phyloP scores from a whole-genome alignment of 306 rosid species.

The Ormosia emarginata region DNA sequence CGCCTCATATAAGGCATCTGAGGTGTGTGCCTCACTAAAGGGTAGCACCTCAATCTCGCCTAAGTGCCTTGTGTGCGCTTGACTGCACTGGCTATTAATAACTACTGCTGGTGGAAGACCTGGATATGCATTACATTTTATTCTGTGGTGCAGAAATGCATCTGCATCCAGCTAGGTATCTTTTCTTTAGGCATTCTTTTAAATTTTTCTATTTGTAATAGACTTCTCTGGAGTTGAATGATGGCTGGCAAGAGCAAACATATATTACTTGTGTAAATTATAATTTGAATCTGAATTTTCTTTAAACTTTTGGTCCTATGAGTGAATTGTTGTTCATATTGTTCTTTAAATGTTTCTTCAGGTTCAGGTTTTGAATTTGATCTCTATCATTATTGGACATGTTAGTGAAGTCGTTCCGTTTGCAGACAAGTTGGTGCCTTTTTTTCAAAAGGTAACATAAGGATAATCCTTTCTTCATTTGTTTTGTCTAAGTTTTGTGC shows the following conservation, averaged over 20 bases:
- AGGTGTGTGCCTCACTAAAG: not conserved
- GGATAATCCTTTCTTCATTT: not conserved
- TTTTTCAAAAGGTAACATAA: slow-evolving; percentile 76
- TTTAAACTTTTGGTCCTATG: slow-evolving; percentile 7
- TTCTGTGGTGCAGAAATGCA: not conserved
- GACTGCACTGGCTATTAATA: not conserved
- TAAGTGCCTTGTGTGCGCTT: not conserved
- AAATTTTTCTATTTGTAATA: not conserved
- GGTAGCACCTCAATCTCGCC: not conserved
- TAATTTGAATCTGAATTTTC: not conserved
- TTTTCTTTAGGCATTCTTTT: not conserved
- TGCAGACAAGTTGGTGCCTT: slow-evolving; percentile 72
- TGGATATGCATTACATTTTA: slow-evolving; percentile 1
- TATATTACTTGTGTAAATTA: not conserved
- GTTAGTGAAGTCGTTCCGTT: slow-evolving; percentile 74
- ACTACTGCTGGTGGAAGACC: not conserved
- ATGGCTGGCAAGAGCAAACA: slow-evolving; percentile 8
- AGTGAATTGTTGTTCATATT: slow-evolving; percentile 11
- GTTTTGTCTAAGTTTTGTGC: not conserved
- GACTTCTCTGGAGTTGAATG: slow-evolving; percentile 6
- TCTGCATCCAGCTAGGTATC: not conserved
- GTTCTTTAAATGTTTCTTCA: slow-evolving; percentile 42
- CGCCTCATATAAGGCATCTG: not conserved
- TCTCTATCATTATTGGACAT: slow-evolving; percentile 74
- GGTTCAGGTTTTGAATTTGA: slow-evolving; percentile 92